Percentiles rank a stretch among this genome's conserved stretches.
These are phyloP conservation scores for Typha latifolia DNA, from an alignment of 176 grass and related monocot genomes.

Conservation along the genomic window DNA sequence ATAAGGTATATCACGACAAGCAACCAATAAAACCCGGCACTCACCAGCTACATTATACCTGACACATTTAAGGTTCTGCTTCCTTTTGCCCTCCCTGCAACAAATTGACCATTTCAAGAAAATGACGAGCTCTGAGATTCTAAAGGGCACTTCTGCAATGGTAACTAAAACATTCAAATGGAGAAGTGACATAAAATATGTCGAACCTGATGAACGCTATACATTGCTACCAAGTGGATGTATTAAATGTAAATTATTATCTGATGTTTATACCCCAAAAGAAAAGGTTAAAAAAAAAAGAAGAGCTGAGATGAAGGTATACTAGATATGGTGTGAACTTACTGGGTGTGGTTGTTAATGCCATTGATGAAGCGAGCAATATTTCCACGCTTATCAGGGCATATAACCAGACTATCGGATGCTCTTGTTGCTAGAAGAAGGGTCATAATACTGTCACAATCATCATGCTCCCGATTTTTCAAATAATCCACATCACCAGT, in stretches of 20 bases:
- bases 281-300: too few relatives aligned
- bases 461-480: conserved; percentile 55
- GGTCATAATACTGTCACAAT: conserved; percentile 82
- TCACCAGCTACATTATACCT: conserved; percentile 71
- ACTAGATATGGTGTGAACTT: conserved; percentile 25
- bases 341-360: conserved; percentile 83
- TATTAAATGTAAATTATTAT: too few relatives aligned
- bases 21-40: conserved; percentile 73
- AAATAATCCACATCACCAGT: conserved; percentile 78
- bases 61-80: conserved; percentile 86
- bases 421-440: conserved; percentile 49
- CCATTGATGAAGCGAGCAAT: conserved; percentile 74
- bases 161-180: background rate
- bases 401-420: conserved; percentile 61
- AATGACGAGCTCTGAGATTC: conserved; percentile 1
- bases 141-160: background rate
- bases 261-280: too few relatives aligned
- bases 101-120: conserved; percentile 19
- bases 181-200: background rate
- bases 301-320: background rate
- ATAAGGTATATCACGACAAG: conserved; percentile 70
- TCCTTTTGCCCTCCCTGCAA: conserved; percentile 84
- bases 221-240: too few relatives aligned
- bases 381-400: conserved; percentile 75
- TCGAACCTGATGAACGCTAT: background rate